Percentiles rank a stretch among this genome's conserved stretches.
These are phyloP conservation scores for Marsdenia floribunda DNA, from an alignment of 257 asterid genomes.

Conservation along the genomic window DNA sequence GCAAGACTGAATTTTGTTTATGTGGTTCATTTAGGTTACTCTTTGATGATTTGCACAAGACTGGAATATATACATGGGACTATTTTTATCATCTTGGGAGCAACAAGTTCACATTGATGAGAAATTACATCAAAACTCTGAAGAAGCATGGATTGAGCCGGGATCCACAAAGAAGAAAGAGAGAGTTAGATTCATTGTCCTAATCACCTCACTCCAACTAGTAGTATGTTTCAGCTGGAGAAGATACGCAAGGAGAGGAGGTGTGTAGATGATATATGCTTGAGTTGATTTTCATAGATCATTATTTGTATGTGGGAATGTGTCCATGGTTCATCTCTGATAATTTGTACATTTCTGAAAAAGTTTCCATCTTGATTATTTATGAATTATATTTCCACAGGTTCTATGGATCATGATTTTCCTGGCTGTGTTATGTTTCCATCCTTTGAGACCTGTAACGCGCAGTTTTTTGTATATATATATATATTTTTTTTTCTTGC, in stretches of 20 bases:
- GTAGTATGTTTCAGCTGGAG: too few species aligned
- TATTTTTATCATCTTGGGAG: slow-evolving; percentile 73
- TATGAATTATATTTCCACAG: neutral
- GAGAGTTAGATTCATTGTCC: slow-evolving; percentile 9
- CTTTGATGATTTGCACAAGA: slow-evolving; percentile 81
- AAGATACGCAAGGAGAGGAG: neutral
- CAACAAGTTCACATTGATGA: slow-evolving; percentile 70
- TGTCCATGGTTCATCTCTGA: neutral
- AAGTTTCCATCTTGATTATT: too few species aligned
- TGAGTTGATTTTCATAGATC: too few species aligned
- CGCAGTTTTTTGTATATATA: neutral
- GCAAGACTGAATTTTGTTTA: slow-evolving; percentile 6
- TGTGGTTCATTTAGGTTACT: slow-evolving; percentile 44
- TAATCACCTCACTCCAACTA: neutral
- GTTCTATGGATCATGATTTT: neutral
- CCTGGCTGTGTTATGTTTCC: too few species aligned
- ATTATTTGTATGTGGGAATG: neutral
- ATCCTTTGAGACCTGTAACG: neutral
- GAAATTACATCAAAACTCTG: slow-evolving; percentile 57
- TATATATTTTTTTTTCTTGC: neutral
- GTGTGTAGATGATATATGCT: neutral
- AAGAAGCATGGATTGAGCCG: slow-evolving; percentile 72
- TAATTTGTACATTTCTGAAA: neutral
- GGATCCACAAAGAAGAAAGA: slow-evolving; percentile 60
- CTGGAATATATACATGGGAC: slow-evolving; percentile 89